Evolutionary conservation across 352 stramenopile species (phyloP).

Genomic region (Phytophthora melonis): DNA sequence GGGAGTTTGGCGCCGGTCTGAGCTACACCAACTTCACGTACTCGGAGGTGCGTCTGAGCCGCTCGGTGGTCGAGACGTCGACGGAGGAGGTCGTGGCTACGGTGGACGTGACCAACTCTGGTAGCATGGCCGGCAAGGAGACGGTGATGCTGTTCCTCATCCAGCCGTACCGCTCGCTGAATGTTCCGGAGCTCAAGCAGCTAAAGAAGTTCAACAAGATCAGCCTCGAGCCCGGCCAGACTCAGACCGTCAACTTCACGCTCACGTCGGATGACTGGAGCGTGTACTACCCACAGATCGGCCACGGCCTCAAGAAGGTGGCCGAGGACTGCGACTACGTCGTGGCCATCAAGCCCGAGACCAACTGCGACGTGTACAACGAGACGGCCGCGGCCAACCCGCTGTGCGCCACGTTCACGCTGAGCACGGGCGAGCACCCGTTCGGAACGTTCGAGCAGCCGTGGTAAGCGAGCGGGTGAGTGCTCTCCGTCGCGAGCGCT

Average conservation of each 20-base stretch:
- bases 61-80: neutral
- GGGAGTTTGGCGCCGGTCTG: neutral
- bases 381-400: neutral
- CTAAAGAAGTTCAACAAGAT: neutral
- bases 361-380: neutral
- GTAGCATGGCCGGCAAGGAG: neutral
- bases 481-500: no score
- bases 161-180: neutral
- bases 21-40: neutral
- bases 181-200: neutral
- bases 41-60: neutral
- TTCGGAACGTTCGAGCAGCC: neutral
- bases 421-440: neutral
- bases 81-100: neutral
- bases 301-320: neutral
- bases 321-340: neutral
- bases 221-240: no score
- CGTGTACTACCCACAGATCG: constrained; percentile 40
- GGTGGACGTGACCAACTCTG: neutral
- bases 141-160: neutral
- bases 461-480: no score
- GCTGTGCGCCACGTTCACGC: neutral
- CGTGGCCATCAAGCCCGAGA: neutral
- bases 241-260: constrained; percentile 32
- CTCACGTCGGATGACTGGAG: constrained; percentile 55